Evolutionary conservation across 441 rosid species (phyloP), one percentile per base, ranked within the genome.

Genomic region (Populus hybrid): DNA sequence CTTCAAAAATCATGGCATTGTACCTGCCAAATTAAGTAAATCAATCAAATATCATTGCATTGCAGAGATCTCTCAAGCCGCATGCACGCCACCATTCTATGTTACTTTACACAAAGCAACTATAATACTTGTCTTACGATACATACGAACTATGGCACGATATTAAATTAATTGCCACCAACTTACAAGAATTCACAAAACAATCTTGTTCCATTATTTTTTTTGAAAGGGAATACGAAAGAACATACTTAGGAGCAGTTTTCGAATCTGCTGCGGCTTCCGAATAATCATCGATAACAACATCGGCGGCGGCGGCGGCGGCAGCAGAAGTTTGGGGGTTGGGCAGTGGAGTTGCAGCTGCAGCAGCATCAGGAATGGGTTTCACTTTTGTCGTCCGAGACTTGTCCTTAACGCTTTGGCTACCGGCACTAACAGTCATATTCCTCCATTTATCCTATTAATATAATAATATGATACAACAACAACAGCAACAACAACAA

Each of bases 361-460:
- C 74, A 75, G 75, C 26, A 72, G 67, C 69, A 67, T 83, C 89
- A 64, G 85, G 59, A 72, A 70, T 78, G 35, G 79, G 59, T 82
- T 86, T 89, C 10, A 82, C 78, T 72, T 88, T 89, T 11, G 77
- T 73, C 8, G 82, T 64, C 75, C 92, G 83, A 36, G 90, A 85
- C 84, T 88, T 91, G 61, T 91, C 93, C 78, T 85, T 90, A 83
- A 75, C 71, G 83, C 88, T 76, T 14, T 81, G 84, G 30, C 87
- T 82, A 26, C 85, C 82, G 28, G 81, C 83, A 80, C 91, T 84
- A 34, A 80, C 93, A 72, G 77, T 84, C 91, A 88, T 83, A 79
- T 89, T 87, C 80, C 91, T 77, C 93, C 91, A 90, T 85, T 90
- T 90, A 75, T 90, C 93, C 93, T 90, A 57, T 21, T 5, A 42